Conservation (phyloP, 1,284 basidiomycete species). For the Hortiboletus rubellus region DNA sequence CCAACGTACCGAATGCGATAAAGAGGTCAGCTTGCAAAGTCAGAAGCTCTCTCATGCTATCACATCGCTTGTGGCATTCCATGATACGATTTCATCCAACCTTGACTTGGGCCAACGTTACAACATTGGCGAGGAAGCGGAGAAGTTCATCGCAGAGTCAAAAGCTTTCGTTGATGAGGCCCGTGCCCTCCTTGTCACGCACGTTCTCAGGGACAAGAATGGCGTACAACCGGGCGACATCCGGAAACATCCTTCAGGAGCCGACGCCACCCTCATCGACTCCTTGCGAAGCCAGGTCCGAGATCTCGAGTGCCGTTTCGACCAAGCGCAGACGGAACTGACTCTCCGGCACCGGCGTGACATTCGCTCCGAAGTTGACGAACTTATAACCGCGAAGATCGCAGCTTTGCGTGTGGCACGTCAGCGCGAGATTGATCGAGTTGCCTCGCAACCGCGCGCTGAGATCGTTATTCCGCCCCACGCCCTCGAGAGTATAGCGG, state of each 20-base stretch:
- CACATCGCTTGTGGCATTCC: slow-evolving; percentile 23
- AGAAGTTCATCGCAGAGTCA: slow-evolving; percentile 27
- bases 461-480: slow-evolving; percentile 25
- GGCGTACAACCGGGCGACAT: background rate
- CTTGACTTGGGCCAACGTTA: slow-evolving; percentile 34
- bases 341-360: slow-evolving; percentile 27
- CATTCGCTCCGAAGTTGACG: slow-evolving; percentile 23
- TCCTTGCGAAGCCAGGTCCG: slow-evolving; percentile 20
- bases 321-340: slow-evolving; percentile 33
- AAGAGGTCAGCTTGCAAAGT: slow-evolving; percentile 21
- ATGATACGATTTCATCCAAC: slow-evolving; percentile 23
- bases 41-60: slow-evolving; percentile 32
- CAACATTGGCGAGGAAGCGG: slow-evolving; percentile 20
- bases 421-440: slow-evolving; percentile 21
- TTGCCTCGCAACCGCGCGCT: slow-evolving; percentile 13
- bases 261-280: background rate
- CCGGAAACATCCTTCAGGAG: background rate
- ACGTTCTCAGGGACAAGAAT: slow-evolving; percentile 20
- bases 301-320: slow-evolving; percentile 32
- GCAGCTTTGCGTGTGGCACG: slow-evolving; percentile 24
- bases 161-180: slow-evolving; percentile 28
- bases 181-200: slow-evolving; percentile 25
- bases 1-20: slow-evolving; percentile 31
- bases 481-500: slow-evolving; percentile 22
- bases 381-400: slow-evolving; percentile 23